These are phyloP conservation scores for Lupinus albus DNA, from an alignment of 306 rosid species.

Conservation along the genomic window DNA sequence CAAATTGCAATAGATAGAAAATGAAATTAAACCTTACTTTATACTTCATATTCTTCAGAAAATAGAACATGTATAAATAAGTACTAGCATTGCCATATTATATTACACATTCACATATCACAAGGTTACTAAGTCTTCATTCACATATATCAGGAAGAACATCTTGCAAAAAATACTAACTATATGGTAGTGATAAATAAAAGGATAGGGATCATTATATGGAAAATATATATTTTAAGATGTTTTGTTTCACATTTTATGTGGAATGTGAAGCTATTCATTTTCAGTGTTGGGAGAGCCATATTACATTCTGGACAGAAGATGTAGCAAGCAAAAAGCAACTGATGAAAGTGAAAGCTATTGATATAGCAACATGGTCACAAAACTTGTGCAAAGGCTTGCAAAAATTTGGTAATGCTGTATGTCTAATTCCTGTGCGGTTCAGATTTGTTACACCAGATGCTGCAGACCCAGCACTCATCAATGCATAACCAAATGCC, in stretches of 20 bases:
- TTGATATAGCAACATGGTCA: slow-evolving; percentile 82
- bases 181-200: not conserved
- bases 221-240: slow-evolving; percentile 19
- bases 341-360: slow-evolving; percentile 79
- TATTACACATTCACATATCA: slow-evolving; percentile 30
- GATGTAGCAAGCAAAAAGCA: slow-evolving; percentile 69
- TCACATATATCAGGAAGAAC: slow-evolving; percentile 15
- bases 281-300: slow-evolving; percentile 76
- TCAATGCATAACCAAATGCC: slow-evolving; percentile 83
- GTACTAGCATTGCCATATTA: not conserved
- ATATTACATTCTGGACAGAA: slow-evolving; percentile 68
- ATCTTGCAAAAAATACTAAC: slow-evolving; percentile 5
- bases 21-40: slow-evolving; percentile 8
- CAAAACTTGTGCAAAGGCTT: slow-evolving; percentile 73
- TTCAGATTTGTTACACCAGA: slow-evolving; percentile 85
- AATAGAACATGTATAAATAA: slow-evolving; percentile 6
- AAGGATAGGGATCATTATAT: slow-evolving; percentile 19
- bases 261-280: not conserved
- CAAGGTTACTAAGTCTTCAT: not conserved
- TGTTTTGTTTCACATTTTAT: slow-evolving; percentile 9
- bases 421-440: slow-evolving; percentile 77
- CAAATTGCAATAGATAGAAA: slow-evolving; percentile 4
- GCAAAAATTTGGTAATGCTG: slow-evolving; percentile 78
- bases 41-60: not conserved
- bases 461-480: slow-evolving; percentile 93